Evolutionary conservation across 1,284 basidiomycete species (phyloP).

Genomic region (Heterobasidion parviporum): DNA sequence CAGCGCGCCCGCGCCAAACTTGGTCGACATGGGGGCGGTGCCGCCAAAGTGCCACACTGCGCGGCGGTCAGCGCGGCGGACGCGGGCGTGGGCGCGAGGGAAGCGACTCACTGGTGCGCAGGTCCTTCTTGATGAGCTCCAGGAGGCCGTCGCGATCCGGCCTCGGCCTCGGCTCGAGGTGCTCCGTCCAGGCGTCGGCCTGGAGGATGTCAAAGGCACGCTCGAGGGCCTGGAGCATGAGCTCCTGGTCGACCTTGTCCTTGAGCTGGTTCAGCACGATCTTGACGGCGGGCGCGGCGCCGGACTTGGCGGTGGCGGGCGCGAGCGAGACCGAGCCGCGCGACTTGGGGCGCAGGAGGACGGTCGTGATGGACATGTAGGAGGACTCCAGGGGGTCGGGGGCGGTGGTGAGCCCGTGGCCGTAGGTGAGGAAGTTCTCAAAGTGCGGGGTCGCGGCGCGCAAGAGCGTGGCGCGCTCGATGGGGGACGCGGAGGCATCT

Average conservation of each 20-base stretch:
- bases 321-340: not conserved
- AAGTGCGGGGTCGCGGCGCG: not conserved
- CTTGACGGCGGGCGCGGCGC: not conserved
- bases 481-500: not conserved
- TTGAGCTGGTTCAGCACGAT: not conserved
- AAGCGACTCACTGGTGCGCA: not conserved
- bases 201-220: not conserved
- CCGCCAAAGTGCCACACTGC: constrained; percentile 1
- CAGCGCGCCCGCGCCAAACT: not conserved
- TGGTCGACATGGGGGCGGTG: not conserved
- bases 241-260: not conserved
- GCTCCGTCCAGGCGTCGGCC: not conserved
- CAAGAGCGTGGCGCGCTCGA: not conserved
- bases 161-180: not conserved
- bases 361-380: constrained; percentile 1
- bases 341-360: not conserved
- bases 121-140: not conserved
- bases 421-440: not conserved
- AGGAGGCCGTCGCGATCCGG: not conserved
- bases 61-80: too few species aligned
- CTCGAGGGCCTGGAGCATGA: not conserved
- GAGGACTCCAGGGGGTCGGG: not conserved
- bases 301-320: not conserved
- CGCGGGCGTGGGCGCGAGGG: too few species aligned
- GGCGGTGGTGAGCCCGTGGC: not conserved